A percentile compares a stretch with the other conserved stretches of the same genome.
These are phyloP conservation scores for Naegleria fowleri DNA, from an alignment of 208 protist species.

Conservation along the genomic window DNA sequence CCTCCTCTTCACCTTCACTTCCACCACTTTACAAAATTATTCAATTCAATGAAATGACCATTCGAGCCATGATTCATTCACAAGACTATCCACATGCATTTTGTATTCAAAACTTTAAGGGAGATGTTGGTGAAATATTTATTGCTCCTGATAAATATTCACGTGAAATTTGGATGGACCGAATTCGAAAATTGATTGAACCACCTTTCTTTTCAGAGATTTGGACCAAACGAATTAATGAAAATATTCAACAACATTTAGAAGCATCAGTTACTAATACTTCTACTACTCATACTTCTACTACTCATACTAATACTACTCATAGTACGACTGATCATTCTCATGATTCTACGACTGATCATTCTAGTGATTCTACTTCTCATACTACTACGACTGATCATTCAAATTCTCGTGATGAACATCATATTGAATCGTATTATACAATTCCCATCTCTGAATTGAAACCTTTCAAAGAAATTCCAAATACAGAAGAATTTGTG, in stretches of 20 bases:
- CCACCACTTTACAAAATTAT: background rate
- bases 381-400: no score
- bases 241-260: slow-evolving; percentile 7
- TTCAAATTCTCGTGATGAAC: no score
- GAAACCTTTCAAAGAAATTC: no score
- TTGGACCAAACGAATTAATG: background rate
- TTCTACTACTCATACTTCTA: no score
- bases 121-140: background rate
- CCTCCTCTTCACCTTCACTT: no score
- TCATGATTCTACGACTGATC: no score
- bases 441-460: background rate
- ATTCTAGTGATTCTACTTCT: no score
- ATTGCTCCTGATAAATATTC: background rate
- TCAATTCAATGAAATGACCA: background rate
- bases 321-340: no score
- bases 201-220: background rate
- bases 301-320: no score
- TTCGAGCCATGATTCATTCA: background rate
- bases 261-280: background rate
- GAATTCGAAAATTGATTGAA: background rate
- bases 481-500: background rate
- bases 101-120: background rate
- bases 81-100: background rate
- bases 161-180: background rate
- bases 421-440: background rate